Percentiles rank a stretch among this genome's conserved stretches.
Conservation (phyloP, 352 stramenopile species). For the Phytophthora crassamura region DNA sequence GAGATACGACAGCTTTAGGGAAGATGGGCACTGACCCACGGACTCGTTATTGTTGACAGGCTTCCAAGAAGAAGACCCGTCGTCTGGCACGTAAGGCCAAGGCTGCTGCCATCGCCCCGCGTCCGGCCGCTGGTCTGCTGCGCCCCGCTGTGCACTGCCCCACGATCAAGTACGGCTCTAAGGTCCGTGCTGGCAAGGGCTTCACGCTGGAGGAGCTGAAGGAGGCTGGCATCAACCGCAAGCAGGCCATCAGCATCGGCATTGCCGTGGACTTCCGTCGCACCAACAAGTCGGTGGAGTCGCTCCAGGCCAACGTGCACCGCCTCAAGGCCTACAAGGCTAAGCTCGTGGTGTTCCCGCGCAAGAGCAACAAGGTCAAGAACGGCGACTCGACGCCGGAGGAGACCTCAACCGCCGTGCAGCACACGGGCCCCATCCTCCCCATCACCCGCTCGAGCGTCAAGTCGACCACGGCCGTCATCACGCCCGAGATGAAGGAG, state of each 20-base stretch:
- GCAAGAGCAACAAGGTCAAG: conserved; percentile 97
- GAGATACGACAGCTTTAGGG: neutral
- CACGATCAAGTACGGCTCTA: conserved; percentile 98
- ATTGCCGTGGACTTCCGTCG: conserved; percentile 99
- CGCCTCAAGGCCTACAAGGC: conserved; percentile 99
- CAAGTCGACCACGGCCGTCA: conserved; percentile 81
- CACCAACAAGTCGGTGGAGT: conserved; percentile 98
- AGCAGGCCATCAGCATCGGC: conserved; percentile 97
- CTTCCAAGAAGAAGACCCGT: conserved; percentile 98
- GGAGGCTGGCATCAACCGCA: conserved; percentile 95
- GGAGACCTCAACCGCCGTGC: conserved; percentile 92
- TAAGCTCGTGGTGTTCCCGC: conserved; percentile 99
- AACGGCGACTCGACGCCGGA: conserved; percentile 92
- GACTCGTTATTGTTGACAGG: conserved; percentile 74
- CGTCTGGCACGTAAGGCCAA: conserved; percentile 96
- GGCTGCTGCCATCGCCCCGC: conserved; percentile 97
- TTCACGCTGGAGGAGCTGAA: conserved; percentile 99
- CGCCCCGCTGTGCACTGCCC: conserved; percentile 98
- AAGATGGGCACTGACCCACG: neutral
- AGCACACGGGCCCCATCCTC: conserved; percentile 87
- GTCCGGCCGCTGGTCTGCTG: conserved; percentile 95
- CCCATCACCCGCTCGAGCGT: conserved; percentile 78
- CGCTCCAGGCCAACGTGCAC: conserved; percentile 97
- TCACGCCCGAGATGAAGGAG: conserved; percentile 91
- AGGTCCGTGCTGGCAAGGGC: conserved; percentile 97